Conservation (phyloP, 2,329 filamentous ascomycete genomes). For the Elsinoe batatas region DNA sequence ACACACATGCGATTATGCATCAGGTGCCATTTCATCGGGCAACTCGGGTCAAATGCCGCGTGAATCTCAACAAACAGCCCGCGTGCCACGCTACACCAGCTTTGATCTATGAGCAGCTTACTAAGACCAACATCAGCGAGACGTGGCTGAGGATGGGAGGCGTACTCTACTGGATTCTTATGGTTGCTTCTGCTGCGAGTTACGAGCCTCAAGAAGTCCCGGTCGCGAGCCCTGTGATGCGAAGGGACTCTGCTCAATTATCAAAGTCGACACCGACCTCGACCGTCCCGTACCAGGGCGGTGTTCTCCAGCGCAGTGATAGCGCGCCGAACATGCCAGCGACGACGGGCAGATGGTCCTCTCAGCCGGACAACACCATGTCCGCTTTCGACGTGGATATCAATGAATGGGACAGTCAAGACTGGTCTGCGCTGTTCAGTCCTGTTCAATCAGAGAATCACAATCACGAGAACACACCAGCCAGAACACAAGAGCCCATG, state of each 20-base stretch:
- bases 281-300: not conserved
- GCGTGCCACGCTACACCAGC: slow-evolving; percentile 10
- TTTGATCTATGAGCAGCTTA: slow-evolving; percentile 20
- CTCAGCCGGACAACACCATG: not conserved
- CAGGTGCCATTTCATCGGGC: slow-evolving; percentile 20
- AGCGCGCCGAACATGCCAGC: not conserved
- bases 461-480: not conserved
- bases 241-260: not conserved
- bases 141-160: slow-evolving; percentile 27
- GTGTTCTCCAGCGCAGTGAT: not conserved
- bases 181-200: slow-evolving; percentile 25
- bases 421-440: not conserved
- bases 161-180: slow-evolving; percentile 25
- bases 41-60: not conserved
- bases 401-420: not conserved
- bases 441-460: too few relatives aligned
- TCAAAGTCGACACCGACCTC: not conserved
- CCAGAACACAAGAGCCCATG: not conserved
- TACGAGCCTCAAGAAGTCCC: slow-evolving; percentile 15
- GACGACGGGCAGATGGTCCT: not conserved
- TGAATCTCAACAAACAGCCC: not conserved
- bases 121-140: slow-evolving; percentile 22
- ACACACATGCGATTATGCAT: slow-evolving; percentile 21
- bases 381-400: slow-evolving; percentile 6
- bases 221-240: not conserved